A percentile compares a stretch with the other conserved stretches of the same genome.
Evolutionary conservation across 73 alveolate genomes (phyloP).

Genomic region (Breviolum minutum): DNA sequence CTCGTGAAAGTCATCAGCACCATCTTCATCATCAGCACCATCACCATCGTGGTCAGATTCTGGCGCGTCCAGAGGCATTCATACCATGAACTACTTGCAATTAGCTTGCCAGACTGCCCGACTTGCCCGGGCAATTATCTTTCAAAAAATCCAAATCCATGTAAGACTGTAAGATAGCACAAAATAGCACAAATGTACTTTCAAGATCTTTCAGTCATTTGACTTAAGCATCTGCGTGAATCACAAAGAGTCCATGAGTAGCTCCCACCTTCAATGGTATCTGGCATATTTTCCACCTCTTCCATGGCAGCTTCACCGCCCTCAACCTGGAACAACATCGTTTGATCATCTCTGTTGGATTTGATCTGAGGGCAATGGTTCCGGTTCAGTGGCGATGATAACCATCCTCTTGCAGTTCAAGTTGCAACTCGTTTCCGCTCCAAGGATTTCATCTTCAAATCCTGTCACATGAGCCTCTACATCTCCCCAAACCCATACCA

Average conservation of each 20-base stretch:
- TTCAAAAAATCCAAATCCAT: too few relatives aligned
- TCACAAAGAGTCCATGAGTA: neutral
- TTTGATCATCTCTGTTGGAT: too few relatives aligned
- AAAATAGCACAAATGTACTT: too few relatives aligned
- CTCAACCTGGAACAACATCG: neutral
- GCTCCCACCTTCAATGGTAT: constrained; percentile 10
- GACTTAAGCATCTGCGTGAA: too few relatives aligned
- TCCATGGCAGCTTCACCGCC: constrained; percentile 8
- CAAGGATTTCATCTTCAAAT: constrained; percentile 19
- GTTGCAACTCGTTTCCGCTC: constrained; percentile 24
- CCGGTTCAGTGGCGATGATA: neutral
- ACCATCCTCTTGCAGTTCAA: neutral
- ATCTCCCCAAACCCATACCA: too few relatives aligned
- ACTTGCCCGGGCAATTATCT: too few relatives aligned
- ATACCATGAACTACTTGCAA: too few relatives aligned
- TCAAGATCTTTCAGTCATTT: neutral
- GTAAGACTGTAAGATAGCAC: too few relatives aligned
- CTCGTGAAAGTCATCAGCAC: constrained; percentile 25
- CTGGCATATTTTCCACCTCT: constrained; percentile 11
- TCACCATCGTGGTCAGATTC: neutral
- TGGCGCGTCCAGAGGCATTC: neutral
- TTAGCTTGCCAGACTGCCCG: too few relatives aligned
- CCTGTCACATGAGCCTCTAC: neutral
- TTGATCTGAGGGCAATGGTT: too few relatives aligned
- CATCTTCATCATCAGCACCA: neutral